phyloP scores from a whole-genome alignment of 164 flowering plant genomes.

The Warburgia ugandensis region DNA sequence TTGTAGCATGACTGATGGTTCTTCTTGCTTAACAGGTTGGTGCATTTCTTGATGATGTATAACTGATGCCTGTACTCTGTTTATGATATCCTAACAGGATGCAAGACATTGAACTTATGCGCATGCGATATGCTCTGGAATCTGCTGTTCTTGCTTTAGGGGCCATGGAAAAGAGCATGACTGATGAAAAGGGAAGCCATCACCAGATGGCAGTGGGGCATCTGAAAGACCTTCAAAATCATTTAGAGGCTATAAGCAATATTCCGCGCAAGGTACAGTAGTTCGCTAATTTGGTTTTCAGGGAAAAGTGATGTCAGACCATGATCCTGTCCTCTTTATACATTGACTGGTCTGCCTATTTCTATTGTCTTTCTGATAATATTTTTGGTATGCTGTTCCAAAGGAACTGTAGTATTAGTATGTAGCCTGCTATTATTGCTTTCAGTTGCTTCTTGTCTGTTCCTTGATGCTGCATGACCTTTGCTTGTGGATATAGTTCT shows the following conservation, averaged over 20 bases:
- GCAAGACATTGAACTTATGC: constrained; percentile 96
- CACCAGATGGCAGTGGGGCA: constrained; percentile 33
- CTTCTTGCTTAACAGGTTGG: constrained; percentile 1
- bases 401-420: too few relatives aligned
- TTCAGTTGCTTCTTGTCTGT: neutral
- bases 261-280: constrained; percentile 75
- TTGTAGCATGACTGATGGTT: too few relatives aligned
- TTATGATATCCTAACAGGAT: constrained; percentile 38
- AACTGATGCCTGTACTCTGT: constrained; percentile 2
- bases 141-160: constrained; percentile 79
- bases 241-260: constrained; percentile 65
- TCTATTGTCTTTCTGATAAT: too few relatives aligned
- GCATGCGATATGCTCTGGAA: constrained; percentile 93
- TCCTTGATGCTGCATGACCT: too few relatives aligned
- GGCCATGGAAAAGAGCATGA: constrained; percentile 50
- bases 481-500: neutral
- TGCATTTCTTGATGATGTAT: neutral
- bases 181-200: constrained; percentile 35
- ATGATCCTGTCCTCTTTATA: neutral
- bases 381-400: too few relatives aligned
- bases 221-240: constrained; percentile 63
- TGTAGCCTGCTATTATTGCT: too few relatives aligned
- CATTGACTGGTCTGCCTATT: neutral
- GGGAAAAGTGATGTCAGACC: neutral
- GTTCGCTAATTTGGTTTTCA: constrained; percentile 4